Evolutionary conservation across 371 early-diverging fungal genomes (phyloP).

Genomic region (Mucor plumbeus): DNA sequence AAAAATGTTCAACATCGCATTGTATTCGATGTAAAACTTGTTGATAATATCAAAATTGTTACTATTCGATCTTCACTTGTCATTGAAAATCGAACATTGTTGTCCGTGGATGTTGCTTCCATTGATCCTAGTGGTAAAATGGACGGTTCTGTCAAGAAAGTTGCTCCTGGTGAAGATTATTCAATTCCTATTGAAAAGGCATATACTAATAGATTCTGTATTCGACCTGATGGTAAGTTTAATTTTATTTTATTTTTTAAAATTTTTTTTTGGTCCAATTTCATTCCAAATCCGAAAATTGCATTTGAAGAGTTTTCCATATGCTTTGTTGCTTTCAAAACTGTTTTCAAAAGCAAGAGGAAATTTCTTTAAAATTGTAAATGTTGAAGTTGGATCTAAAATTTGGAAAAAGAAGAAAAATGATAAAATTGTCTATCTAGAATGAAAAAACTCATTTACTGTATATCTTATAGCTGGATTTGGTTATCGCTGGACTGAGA

Average conservation of each 20-base stretch:
- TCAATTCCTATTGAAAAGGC: constrained; percentile 88
- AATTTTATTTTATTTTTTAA: neutral
- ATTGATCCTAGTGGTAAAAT: constrained; percentile 68
- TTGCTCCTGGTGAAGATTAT: constrained; percentile 81
- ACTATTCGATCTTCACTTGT: constrained; percentile 88
- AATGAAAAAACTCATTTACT: neutral
- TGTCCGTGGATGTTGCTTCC: constrained; percentile 82
- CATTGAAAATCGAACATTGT: constrained; percentile 79
- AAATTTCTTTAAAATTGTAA: no score
- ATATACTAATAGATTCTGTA: constrained; percentile 75
- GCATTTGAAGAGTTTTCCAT: no score
- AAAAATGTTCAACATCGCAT: constrained; percentile 82
- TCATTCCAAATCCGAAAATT: no score
- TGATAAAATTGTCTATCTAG: no score
- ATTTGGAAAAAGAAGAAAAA: no score
- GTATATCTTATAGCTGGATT: constrained; percentile 59
- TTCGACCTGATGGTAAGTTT: constrained; percentile 79
- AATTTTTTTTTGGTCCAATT: no score
- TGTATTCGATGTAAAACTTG: constrained; percentile 85
- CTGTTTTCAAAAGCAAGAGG: no score
- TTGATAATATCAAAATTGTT: constrained; percentile 89
- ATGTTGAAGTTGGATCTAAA: no score
- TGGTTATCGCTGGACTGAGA: constrained; percentile 79
- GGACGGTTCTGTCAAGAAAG: constrained; percentile 51
- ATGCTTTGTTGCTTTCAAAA: no score